These are phyloP conservation scores for Penicillium digitatum DNA, from an alignment of 2,329 filamentous ascomycete species.

Conservation along the genomic window DNA sequence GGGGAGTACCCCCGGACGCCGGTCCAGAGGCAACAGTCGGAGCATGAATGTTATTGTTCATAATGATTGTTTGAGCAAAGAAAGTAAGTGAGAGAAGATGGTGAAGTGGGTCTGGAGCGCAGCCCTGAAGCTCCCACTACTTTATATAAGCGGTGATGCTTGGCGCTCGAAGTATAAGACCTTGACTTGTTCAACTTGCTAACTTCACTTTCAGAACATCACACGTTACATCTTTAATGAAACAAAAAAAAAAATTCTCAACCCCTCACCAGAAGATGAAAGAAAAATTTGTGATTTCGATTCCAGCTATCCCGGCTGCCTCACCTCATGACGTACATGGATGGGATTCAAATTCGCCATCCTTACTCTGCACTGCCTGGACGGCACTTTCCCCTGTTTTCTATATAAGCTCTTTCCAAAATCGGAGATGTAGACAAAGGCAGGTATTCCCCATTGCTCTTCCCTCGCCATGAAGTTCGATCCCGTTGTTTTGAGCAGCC, in stretches of 20 bases:
- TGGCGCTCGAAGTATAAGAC: constrained; percentile 7
- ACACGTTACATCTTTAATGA: not conserved
- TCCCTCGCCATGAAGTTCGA: constrained; percentile 1
- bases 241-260: not conserved
- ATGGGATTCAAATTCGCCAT: constrained; percentile 21
- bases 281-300: constrained; percentile 8
- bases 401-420: not conserved
- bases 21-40: constrained; percentile 76
- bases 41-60: constrained; percentile 60
- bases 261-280: not conserved
- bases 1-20: constrained; percentile 55
- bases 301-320: constrained; percentile 14
- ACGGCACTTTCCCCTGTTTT: not conserved
- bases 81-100: constrained; percentile 15
- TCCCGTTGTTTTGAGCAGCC: not conserved
- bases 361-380: constrained; percentile 2
- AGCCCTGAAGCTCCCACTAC: not conserved
- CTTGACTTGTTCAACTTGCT: not conserved
- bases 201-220: not conserved
- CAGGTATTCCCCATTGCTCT: not conserved
- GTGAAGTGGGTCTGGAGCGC: constrained; percentile 15
- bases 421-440: not conserved
- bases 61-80: constrained; percentile 51
- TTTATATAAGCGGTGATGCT: constrained; percentile 21
- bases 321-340: constrained; percentile 24